A percentile compares a stretch with the other conserved stretches of the same genome.
These are phyloP conservation scores for Citropsis articulata DNA, from an alignment of 345 rosid species.

Conservation along the genomic window DNA sequence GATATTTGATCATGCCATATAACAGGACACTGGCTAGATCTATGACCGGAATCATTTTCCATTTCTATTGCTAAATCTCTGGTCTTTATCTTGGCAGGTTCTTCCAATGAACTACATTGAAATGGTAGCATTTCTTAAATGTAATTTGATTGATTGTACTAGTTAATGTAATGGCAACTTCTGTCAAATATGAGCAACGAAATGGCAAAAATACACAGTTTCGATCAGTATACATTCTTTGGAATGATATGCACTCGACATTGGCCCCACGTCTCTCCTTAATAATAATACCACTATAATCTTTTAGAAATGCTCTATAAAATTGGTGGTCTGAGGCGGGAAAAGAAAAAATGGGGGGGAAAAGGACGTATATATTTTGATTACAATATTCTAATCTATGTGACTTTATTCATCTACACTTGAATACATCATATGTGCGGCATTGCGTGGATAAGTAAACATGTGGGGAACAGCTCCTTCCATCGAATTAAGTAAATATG, in stretches of 20 bases:
- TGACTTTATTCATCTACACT: neutral
- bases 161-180: neutral
- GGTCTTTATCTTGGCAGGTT: slow-evolving; percentile 7
- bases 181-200: slow-evolving; percentile 1
- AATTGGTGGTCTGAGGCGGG: too few species aligned
- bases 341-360: too few species aligned
- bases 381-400: neutral
- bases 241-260: too few species aligned
- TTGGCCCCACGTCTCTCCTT: too few species aligned
- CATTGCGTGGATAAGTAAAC: neutral
- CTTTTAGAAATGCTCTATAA: too few species aligned
- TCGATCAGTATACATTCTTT: neutral
- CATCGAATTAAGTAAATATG: neutral
- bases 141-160: slow-evolving; percentile 20
- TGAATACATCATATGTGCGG: neutral
- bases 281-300: too few species aligned
- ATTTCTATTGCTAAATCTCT: slow-evolving; percentile 1
- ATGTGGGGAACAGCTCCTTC: neutral
- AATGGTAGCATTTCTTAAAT: neutral
- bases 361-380: neutral
- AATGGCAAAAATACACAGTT: neutral
- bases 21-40: slow-evolving; percentile 2
- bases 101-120: neutral
- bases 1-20: neutral
- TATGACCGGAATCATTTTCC: neutral